These are phyloP conservation scores for Candida maesae DNA, from an alignment of 805 yeast species.

Conservation along the genomic window DNA sequence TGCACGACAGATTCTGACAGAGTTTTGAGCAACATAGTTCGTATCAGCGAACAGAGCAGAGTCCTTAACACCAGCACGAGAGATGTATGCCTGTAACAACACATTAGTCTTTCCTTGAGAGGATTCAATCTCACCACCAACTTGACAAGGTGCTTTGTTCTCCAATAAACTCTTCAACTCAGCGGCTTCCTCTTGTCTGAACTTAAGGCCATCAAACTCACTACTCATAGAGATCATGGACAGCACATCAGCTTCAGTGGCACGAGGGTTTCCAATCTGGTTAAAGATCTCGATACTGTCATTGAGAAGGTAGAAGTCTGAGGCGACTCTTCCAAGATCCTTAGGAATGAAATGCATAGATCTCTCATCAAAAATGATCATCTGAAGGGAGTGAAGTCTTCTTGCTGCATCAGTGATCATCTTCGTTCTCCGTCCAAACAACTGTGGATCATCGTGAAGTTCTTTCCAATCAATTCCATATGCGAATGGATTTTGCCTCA, in stretches of 20 bases:
- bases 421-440: conserved; percentile 67
- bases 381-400: conserved; percentile 78
- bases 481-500: conserved; percentile 90
- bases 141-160: conserved; percentile 68
- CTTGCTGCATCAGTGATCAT: conserved; percentile 80
- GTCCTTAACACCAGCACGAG: conserved; percentile 67
- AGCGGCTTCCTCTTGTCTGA: conserved; percentile 78
- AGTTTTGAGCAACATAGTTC: conserved; percentile 91
- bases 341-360: conserved; percentile 77
- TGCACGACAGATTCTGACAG: conserved; percentile 91
- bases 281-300: conserved; percentile 88
- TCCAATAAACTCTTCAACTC: conserved; percentile 67
- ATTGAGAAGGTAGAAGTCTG: conserved; percentile 84
- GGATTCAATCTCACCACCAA: conserved; percentile 71
- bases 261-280: conserved; percentile 74
- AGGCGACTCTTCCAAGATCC: conserved; percentile 90
- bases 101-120: conserved; percentile 86
- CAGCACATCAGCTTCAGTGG: conserved; percentile 88
- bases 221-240: conserved; percentile 88
- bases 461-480: conserved; percentile 92
- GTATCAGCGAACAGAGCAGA: conserved; percentile 83
- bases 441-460: conserved; percentile 73
- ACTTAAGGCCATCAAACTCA: conserved; percentile 87
- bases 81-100: conserved; percentile 82
- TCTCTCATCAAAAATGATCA: conserved; percentile 88